A percentile compares a stretch with the other conserved stretches of the same genome.
phyloP scores from a whole-genome alignment of 768 basidiomycete species.

The Paxillus involutus region DNA sequence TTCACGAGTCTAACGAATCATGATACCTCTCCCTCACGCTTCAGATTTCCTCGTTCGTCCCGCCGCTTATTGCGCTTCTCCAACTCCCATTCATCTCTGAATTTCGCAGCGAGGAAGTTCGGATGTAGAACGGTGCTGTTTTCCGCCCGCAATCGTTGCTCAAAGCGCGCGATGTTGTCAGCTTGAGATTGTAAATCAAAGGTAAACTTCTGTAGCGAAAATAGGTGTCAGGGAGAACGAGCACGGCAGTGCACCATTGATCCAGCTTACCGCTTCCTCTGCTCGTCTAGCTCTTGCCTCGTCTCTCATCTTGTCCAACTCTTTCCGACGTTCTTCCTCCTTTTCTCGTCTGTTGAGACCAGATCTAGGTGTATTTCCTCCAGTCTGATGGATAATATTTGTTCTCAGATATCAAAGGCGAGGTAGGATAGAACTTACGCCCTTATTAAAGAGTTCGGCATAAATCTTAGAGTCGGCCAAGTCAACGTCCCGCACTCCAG shows the following conservation, averaged over 20 bases:
- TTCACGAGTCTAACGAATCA: slow-evolving; percentile 26
- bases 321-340: slow-evolving; percentile 69
- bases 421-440: slow-evolving; percentile 35
- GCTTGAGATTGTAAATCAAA: slow-evolving; percentile 60
- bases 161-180: slow-evolving; percentile 63
- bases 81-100: slow-evolving; percentile 51
- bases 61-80: slow-evolving; percentile 32
- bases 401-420: not conserved
- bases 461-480: slow-evolving; percentile 64
- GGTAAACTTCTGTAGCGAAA: slow-evolving; percentile 37
- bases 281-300: slow-evolving; percentile 60
- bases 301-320: slow-evolving; percentile 68
- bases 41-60: slow-evolving; percentile 25
- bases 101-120: slow-evolving; percentile 57
- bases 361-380: slow-evolving; percentile 43
- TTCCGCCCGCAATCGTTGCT: slow-evolving; percentile 50
- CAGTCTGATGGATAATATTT: slow-evolving; percentile 31
- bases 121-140: slow-evolving; percentile 60
- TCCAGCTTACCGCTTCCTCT: slow-evolving; percentile 50
- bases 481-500: slow-evolving; percentile 58
- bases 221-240: slow-evolving; percentile 9
- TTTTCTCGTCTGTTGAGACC: slow-evolving; percentile 42
- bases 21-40: slow-evolving; percentile 30
- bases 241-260: not conserved
- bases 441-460: slow-evolving; percentile 59